Conservation (phyloP, 2,329 filamentous ascomycete species). For the Mollisiaceae sp. region DNA sequence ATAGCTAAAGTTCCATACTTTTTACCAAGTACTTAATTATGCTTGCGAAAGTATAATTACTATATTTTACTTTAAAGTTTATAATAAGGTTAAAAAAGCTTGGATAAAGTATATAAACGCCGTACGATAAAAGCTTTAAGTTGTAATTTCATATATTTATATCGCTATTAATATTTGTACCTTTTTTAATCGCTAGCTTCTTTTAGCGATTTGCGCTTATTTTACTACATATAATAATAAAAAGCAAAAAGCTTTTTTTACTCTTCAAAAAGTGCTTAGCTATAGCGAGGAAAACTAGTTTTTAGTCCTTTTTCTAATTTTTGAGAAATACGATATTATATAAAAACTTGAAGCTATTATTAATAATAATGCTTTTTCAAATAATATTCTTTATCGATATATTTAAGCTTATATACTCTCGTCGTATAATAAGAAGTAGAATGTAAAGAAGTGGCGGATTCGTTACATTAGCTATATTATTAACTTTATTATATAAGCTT, state of each 20-base stretch:
- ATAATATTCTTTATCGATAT: constrained; percentile 14
- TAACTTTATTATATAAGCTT: constrained; percentile 13
- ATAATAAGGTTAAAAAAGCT: background rate
- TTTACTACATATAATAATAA: constrained; percentile 11
- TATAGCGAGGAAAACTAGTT: constrained; percentile 10
- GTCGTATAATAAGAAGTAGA: background rate
- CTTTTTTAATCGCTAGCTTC: constrained; percentile 2
- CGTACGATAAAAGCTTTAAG: background rate
- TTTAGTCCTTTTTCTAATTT: constrained; percentile 10
- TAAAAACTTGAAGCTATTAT: constrained; percentile 13
- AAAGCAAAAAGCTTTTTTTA: constrained; percentile 11
- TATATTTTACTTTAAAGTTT: background rate
- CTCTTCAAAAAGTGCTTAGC: constrained; percentile 8
- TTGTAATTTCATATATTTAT: constrained; percentile 4
- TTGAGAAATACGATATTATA: constrained; percentile 10
- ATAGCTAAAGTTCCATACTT: background rate
- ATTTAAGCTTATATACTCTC: background rate
- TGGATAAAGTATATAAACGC: constrained; percentile 1
- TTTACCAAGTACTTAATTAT: background rate
- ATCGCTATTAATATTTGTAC: constrained; percentile 12
- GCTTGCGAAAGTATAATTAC: background rate
- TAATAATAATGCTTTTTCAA: constrained; percentile 13
- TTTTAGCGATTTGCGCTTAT: constrained; percentile 11
- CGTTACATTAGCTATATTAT: constrained; percentile 18
- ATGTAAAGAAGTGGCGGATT: background rate